phyloP scores from a whole-genome alignment of 257 asterid genomes.

The Avicennia marina region DNA sequence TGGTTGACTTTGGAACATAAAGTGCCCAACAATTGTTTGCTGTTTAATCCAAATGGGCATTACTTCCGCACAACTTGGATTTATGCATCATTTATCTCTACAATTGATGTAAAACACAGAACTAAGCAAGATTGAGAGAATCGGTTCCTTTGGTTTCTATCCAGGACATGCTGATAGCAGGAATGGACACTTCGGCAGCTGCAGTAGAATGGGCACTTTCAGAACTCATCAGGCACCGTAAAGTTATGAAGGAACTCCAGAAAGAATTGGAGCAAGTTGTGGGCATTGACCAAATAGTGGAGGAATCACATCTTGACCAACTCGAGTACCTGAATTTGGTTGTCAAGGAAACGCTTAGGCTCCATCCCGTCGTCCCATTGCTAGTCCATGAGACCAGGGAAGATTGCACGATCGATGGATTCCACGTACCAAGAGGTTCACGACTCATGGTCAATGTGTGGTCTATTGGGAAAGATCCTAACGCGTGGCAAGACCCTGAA shows the following conservation, averaged over 20 bases:
- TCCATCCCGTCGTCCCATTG: constrained; percentile 22
- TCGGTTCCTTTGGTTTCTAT: neutral
- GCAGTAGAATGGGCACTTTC: too few relatives aligned
- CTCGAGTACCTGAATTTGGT: constrained; percentile 24
- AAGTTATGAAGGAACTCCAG: constrained; percentile 17
- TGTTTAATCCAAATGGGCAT: neutral
- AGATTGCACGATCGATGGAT: constrained; percentile 18
- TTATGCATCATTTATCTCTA: too few relatives aligned
- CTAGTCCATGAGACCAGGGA: constrained; percentile 19
- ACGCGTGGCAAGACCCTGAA: constrained; percentile 21
- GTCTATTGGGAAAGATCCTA: constrained; percentile 29
- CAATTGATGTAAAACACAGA: too few relatives aligned
- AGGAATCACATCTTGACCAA: constrained; percentile 24
- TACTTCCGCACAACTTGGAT: neutral
- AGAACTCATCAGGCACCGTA: constrained; percentile 15
- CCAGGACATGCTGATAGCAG: constrained; percentile 30
- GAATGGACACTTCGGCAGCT: neutral
- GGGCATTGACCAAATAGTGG: constrained; percentile 17
- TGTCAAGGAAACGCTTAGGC: constrained; percentile 25
- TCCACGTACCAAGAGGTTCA: constrained; percentile 20
- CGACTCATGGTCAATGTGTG: constrained; percentile 17
- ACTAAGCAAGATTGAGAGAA: too few relatives aligned
- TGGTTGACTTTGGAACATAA: neutral
- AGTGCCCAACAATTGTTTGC: neutral
- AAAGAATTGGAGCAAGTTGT: constrained; percentile 20